A percentile compares a stretch with the other conserved stretches of the same genome.
Conservation (phyloP, 2,329 filamentous ascomycete genomes). For the Neofusicoccum parvum region DNA sequence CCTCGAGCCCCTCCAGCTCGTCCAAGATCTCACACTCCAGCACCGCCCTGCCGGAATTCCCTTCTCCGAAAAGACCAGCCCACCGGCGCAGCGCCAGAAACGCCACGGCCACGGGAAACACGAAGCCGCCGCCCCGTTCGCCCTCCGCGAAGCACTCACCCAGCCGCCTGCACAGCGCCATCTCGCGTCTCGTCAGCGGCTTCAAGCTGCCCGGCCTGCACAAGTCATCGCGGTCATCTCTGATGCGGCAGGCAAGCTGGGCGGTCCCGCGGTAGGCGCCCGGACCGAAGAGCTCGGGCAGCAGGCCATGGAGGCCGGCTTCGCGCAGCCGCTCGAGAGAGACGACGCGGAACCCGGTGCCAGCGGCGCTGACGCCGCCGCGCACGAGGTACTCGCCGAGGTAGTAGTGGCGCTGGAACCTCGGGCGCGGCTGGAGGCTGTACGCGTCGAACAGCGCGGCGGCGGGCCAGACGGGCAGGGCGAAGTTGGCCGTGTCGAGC, state of each 20-base stretch:
- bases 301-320: neutral
- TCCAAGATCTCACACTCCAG: neutral
- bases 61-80: neutral
- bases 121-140: neutral
- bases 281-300: neutral
- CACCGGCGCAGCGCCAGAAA: conserved; percentile 6
- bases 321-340: neutral
- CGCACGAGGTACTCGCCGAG: conserved; percentile 7
- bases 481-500: neutral
- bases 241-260: neutral
- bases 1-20: neutral
- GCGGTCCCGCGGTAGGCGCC: neutral
- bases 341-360: neutral
- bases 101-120: neutral
- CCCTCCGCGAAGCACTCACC: neutral
- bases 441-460: conserved; percentile 1
- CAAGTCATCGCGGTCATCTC: neutral
- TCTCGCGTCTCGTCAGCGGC: neutral
- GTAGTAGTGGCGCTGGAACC: conserved; percentile 2
- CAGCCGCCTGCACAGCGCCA: neutral
- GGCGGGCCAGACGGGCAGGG: neutral
- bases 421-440: neutral
- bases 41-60: accelerated
- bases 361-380: neutral
- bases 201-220: neutral